These are phyloP conservation scores for Mycosarcoma mackinlayi DNA, from an alignment of 1,284 basidiomycete genomes.

Conservation along the genomic window DNA sequence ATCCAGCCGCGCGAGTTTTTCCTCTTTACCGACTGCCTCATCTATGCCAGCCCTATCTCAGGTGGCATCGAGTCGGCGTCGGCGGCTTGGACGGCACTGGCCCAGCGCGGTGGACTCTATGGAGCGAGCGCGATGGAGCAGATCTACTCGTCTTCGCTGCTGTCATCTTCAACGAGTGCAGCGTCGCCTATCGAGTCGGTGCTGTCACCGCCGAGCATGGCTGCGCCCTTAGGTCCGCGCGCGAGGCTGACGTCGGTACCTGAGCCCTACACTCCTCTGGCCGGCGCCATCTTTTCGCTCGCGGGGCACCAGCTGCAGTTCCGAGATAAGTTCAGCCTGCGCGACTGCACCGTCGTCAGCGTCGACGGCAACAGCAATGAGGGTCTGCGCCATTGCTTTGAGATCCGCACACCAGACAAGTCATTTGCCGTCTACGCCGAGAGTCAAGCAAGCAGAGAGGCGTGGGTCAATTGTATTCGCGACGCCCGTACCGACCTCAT, in stretches of 20 bases:
- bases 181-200: slow-evolving; percentile 73
- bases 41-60: slow-evolving; percentile 58
- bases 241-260: slow-evolving; percentile 23
- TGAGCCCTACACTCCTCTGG: slow-evolving; percentile 42
- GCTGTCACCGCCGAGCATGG: slow-evolving; percentile 9
- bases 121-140: slow-evolving; percentile 17
- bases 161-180: slow-evolving; percentile 74
- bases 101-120: slow-evolving; percentile 75
- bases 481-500: slow-evolving; percentile 63
- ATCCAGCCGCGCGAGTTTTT: slow-evolving; percentile 66
- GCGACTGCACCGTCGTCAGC: slow-evolving; percentile 63
- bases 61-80: slow-evolving; percentile 58
- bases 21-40: slow-evolving; percentile 66
- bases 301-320: slow-evolving; percentile 57
- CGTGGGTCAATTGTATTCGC: slow-evolving; percentile 62
- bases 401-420: slow-evolving; percentile 66
- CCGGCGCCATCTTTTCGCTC: slow-evolving; percentile 48
- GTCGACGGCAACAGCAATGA: slow-evolving; percentile 51
- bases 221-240: slow-evolving; percentile 15
- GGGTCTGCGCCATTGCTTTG: slow-evolving; percentile 57
- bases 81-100: slow-evolving; percentile 65
- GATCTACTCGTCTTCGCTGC: slow-evolving; percentile 23
- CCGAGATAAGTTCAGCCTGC: slow-evolving; percentile 61
- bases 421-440: slow-evolving; percentile 66
- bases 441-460: slow-evolving; percentile 45